Evolutionary conservation across 306 rosid genomes (phyloP).

Genomic region (Rosa lucieae): DNA sequence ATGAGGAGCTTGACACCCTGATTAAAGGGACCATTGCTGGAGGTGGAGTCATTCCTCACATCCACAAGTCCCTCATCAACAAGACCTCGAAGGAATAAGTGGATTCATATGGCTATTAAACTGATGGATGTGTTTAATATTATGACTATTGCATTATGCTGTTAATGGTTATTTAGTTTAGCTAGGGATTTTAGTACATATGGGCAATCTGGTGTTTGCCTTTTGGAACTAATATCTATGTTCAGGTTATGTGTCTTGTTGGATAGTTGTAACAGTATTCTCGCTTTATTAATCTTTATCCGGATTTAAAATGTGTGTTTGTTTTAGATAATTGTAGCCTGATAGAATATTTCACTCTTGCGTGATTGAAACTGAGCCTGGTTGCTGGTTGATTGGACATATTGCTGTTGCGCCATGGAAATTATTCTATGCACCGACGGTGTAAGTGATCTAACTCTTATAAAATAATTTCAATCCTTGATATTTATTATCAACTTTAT

Average conservation of each 20-base stretch:
- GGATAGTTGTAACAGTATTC: constrained; percentile 24
- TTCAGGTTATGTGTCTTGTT: constrained; percentile 12
- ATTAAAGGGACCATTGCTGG: constrained; percentile 98
- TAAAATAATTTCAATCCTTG: too few relatives aligned
- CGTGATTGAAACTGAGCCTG: background rate
- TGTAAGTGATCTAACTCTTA: too few relatives aligned
- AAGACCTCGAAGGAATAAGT: constrained; percentile 76
- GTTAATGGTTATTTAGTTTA: constrained; percentile 22
- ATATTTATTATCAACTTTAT: too few relatives aligned
- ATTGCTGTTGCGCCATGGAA: background rate
- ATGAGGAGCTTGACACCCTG: constrained; percentile 93
- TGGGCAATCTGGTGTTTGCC: constrained; percentile 26
- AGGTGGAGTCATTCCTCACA: constrained; percentile 97
- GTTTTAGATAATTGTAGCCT: background rate
- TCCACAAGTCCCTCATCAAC: constrained; percentile 97
- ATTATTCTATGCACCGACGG: too few relatives aligned
- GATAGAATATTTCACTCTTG: background rate
- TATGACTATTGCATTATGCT: constrained; percentile 19
- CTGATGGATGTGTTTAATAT: constrained; percentile 31
- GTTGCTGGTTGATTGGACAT: background rate
- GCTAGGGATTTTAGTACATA: constrained; percentile 22
- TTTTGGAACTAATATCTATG: constrained; percentile 15
- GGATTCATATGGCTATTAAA: constrained; percentile 15
- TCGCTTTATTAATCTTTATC: background rate
- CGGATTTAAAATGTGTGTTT: background rate